Evolutionary conservation across 2,329 filamentous ascomycete genomes (phyloP).

Genomic region (Lachnellula cervina): DNA sequence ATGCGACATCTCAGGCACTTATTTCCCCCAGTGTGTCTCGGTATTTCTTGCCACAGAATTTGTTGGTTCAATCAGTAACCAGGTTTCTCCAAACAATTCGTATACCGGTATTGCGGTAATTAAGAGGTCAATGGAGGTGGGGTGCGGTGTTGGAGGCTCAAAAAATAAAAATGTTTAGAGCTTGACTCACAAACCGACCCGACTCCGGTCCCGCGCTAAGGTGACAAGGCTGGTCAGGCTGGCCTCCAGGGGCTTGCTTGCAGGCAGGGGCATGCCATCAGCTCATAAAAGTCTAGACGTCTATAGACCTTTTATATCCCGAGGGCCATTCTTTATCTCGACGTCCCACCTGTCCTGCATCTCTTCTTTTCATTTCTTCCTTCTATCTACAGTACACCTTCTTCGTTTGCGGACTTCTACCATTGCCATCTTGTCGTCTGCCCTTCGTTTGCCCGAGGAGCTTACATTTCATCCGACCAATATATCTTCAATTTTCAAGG

Average conservation of each 20-base stretch:
- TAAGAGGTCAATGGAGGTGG: too few relatives aligned
- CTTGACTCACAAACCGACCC: neutral
- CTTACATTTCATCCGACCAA: too few relatives aligned
- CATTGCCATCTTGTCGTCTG: too few relatives aligned
- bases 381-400: neutral
- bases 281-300: neutral
- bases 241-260: neutral
- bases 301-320: neutral
- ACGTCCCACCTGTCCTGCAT: too few relatives aligned
- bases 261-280: neutral
- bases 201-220: neutral
- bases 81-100: neutral
- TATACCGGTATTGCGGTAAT: too few relatives aligned
- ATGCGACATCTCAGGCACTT: constrained; percentile 14
- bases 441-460: too few relatives aligned
- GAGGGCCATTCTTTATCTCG: neutral
- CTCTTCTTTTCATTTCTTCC: too few relatives aligned
- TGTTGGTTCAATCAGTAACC: neutral
- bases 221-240: neutral
- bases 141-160: too few relatives aligned
- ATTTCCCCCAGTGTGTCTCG: neutral
- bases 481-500: too few relatives aligned
- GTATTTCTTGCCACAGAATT: neutral
- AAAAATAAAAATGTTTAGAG: too few relatives aligned
- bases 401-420: neutral